Conservation (phyloP, 2,329 filamentous ascomycete genomes). For the Claviceps purpurea region DNA sequence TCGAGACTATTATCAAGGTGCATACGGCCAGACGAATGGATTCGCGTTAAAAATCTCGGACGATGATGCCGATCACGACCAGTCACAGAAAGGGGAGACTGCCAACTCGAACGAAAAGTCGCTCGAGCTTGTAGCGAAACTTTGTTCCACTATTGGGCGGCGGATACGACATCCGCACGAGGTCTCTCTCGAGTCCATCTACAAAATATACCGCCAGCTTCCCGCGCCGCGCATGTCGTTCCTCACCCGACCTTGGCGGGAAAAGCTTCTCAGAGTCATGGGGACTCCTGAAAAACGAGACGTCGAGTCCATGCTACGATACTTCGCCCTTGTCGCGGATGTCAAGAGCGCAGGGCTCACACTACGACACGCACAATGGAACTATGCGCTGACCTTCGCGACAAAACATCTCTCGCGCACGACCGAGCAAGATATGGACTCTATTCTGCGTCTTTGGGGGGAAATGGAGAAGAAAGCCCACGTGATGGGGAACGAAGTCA, state of each 20-base stretch:
- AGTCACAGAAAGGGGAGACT: constrained; percentile 30
- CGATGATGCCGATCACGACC: constrained; percentile 31
- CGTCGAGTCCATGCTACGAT: constrained; percentile 58
- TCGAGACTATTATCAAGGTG: constrained; percentile 38
- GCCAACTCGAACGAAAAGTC: constrained; percentile 21
- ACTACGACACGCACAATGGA: constrained; percentile 63
- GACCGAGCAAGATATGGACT: constrained; percentile 43
- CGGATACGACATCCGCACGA: constrained; percentile 28
- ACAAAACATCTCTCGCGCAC: constrained; percentile 52
- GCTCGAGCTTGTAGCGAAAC: constrained; percentile 21
- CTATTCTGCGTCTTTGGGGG: constrained; percentile 66
- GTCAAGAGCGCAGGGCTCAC: constrained; percentile 61
- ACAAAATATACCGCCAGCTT: constrained; percentile 34
- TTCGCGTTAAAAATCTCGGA: constrained; percentile 38
- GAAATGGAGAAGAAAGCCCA: constrained; percentile 72
- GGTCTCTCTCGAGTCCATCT: constrained; percentile 30
- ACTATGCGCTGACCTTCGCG: constrained; percentile 66
- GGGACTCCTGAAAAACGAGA: constrained; percentile 46
- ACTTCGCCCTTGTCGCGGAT: constrained; percentile 72
- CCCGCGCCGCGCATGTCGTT: constrained; percentile 39
- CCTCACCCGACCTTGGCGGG: constrained; percentile 39
- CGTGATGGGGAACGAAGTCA: constrained; percentile 56
- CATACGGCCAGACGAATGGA: constrained; percentile 37
- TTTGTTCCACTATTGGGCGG: constrained; percentile 27
- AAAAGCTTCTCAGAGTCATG: constrained; percentile 53